These are phyloP conservation scores for Hygrocybe punicea DNA, from an alignment of 768 basidiomycete genomes.

Conservation along the genomic window DNA sequence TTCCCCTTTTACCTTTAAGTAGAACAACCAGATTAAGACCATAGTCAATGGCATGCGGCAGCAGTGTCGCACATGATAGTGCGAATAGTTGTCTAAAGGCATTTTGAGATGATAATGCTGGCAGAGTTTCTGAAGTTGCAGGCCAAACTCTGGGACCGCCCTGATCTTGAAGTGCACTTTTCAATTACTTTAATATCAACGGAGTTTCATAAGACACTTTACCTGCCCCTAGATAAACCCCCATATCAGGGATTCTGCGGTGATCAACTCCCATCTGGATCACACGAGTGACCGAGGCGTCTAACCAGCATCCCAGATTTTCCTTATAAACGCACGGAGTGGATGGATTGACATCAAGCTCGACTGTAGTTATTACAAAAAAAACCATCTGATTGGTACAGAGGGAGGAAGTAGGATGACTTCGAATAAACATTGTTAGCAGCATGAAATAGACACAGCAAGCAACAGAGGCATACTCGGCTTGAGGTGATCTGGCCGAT, in stretches of 20 bases:
- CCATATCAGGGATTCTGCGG: slow-evolving; percentile 52
- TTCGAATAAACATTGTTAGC: background rate
- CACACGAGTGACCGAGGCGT: slow-evolving; percentile 68
- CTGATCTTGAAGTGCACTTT: slow-evolving; percentile 15
- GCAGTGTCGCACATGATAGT: slow-evolving; percentile 59
- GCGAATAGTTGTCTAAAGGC: slow-evolving; percentile 49
- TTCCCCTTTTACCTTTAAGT: slow-evolving; percentile 74
- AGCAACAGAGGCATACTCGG: slow-evolving; percentile 20
- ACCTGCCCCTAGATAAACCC: slow-evolving; percentile 52
- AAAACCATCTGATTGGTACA: slow-evolving; percentile 54
- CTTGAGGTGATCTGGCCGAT: background rate
- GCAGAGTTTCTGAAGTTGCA: slow-evolving; percentile 17
- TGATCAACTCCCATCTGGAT: slow-evolving; percentile 78
- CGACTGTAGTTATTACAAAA: slow-evolving; percentile 77
- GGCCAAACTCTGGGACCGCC: slow-evolving; percentile 25
- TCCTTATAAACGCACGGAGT: no score
- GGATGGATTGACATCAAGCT: slow-evolving; percentile 48
- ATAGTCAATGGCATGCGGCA: slow-evolving; percentile 54
- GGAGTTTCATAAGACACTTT: slow-evolving; percentile 16
- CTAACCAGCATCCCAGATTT: slow-evolving; percentile 85
- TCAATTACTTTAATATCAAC: background rate
- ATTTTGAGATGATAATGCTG: slow-evolving; percentile 31
- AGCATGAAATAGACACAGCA: background rate
- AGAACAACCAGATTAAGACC: slow-evolving; percentile 68
- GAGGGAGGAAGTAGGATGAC: slow-evolving; percentile 17